Conservation (phyloP, 805 yeast species). For the Jamesozyma hellenica region DNA sequence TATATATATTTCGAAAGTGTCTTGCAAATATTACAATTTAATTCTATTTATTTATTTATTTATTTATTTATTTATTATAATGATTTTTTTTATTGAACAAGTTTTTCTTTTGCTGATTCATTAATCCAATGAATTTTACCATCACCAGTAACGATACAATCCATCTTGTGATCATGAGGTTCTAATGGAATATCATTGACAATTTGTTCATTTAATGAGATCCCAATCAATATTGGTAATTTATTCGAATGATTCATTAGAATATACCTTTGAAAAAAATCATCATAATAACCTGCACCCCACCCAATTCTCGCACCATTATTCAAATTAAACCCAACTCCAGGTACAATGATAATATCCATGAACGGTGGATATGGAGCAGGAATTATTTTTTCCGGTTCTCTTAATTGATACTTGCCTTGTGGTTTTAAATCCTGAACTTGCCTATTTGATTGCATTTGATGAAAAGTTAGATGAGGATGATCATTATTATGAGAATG, state of each 20-base stretch:
- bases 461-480: conserved; percentile 48
- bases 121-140: conserved; percentile 13
- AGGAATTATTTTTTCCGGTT: conserved; percentile 40
- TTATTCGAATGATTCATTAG: conserved; percentile 11
- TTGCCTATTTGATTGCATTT: conserved; percentile 34
- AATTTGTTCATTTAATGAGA: conserved; percentile 25
- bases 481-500: conserved; percentile 14
- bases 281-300: conserved; percentile 91
- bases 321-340: conserved; percentile 53
- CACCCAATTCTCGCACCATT: conserved; percentile 63
- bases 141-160: conserved; percentile 24
- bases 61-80: conserved; percentile 39
- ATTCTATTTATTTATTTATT: background rate
- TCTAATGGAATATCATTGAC: conserved; percentile 19
- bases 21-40: conserved; percentile 8
- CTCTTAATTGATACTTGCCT: conserved; percentile 59
- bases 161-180: conserved; percentile 25
- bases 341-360: conserved; percentile 75
- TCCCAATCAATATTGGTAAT: conserved; percentile 23
- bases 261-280: conserved; percentile 45
- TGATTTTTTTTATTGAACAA: conserved; percentile 34
- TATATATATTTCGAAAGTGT: background rate
- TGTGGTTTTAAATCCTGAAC: conserved; percentile 45
- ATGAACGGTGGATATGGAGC: conserved; percentile 30
- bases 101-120: too few species aligned